phyloP scores from a whole-genome alignment of 306 rosid species.

The Lagenaria siceraria region DNA sequence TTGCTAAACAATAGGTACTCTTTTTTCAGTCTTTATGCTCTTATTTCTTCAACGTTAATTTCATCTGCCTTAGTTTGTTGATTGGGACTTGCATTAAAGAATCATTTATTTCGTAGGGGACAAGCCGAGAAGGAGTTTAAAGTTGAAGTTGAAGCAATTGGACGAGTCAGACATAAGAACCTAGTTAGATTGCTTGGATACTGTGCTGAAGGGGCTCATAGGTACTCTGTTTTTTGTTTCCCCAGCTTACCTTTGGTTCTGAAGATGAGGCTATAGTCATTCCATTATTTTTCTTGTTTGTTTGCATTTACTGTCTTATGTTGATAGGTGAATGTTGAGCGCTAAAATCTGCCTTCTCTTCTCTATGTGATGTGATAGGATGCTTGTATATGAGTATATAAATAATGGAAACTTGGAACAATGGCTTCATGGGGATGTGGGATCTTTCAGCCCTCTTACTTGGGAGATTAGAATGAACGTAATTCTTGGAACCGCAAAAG shows the following conservation, averaged over 20 bases:
- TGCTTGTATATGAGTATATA: conserved; percentile 81
- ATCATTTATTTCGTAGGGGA: conserved; percentile 34
- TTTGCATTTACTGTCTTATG: background rate
- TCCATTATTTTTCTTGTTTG: background rate
- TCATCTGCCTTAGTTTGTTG: background rate
- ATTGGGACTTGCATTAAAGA: background rate
- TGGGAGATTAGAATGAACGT: conserved; percentile 82
- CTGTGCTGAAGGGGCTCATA: conserved; percentile 94
- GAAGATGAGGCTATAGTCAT: background rate
- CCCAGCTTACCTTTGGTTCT: background rate
- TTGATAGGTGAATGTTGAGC: background rate
- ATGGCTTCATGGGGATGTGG: conserved; percentile 87
- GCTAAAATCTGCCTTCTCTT: background rate
- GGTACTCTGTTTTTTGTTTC: conserved; percentile 27
- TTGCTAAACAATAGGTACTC: conserved; percentile 67
- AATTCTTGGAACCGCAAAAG: conserved; percentile 71
- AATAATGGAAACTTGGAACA: conserved; percentile 87
- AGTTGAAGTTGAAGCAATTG: conserved; percentile 93
- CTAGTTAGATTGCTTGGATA: conserved; percentile 76
- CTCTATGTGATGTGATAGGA: conserved; percentile 23
- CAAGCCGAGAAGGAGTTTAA: conserved; percentile 89
- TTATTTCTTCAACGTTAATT: background rate
- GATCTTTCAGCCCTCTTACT: conserved; percentile 66
- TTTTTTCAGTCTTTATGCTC: background rate
- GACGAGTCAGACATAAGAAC: conserved; percentile 83